Conservation (phyloP, 768 basidiomycete genomes). For the Suillus discolor region DNA sequence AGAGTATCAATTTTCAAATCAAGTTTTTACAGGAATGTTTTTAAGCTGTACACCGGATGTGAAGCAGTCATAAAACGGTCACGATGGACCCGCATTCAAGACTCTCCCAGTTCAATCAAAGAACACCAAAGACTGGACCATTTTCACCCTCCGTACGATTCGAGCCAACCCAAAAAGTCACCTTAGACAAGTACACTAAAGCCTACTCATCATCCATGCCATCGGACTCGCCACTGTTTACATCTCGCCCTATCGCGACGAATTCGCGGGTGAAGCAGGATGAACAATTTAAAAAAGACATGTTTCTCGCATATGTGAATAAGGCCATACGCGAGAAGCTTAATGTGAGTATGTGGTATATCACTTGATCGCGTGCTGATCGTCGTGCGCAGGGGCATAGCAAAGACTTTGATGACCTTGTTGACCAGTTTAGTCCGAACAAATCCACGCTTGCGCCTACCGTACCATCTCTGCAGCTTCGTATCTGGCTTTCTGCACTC, state of each 20-base stretch:
- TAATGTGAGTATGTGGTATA: conserved; percentile 48
- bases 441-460: conserved; percentile 34
- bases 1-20: background rate
- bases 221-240: conserved; percentile 16
- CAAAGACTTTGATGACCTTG: conserved; percentile 85
- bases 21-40: background rate
- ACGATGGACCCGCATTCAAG: conserved; percentile 80
- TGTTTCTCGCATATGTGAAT: conserved; percentile 82
- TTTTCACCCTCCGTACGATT: conserved; percentile 45
- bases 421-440: conserved; percentile 77
- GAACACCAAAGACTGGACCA: conserved; percentile 70
- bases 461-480: conserved; percentile 54
- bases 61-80: conserved; percentile 5
- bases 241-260: conserved; percentile 66
- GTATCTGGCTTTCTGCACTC: conserved; percentile 82
- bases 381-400: conserved; percentile 56
- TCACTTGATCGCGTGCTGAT: conserved; percentile 17
- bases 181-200: conserved; percentile 48
- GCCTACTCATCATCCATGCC: conserved; percentile 29
- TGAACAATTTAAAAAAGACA: conserved; percentile 75
- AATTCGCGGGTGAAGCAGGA: conserved; percentile 80
- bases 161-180: conserved; percentile 45
- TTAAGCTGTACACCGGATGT: conserved; percentile 5
- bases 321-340: conserved; percentile 78
- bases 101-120: conserved; percentile 73